Conservation (phyloP, 805 yeast species). For the Ogataea henricii region DNA sequence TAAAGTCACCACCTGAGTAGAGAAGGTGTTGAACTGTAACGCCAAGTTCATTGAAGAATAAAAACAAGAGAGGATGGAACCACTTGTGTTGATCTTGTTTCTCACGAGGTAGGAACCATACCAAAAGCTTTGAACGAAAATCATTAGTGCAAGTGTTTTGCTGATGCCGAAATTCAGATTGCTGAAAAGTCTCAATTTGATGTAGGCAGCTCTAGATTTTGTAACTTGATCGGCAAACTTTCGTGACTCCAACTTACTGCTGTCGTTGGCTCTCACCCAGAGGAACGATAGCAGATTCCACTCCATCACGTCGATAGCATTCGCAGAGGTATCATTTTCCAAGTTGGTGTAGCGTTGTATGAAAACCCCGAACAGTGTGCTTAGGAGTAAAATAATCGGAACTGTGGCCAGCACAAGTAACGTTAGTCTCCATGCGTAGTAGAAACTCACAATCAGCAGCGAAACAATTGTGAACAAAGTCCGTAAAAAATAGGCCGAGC, state of each 20-base stretch:
- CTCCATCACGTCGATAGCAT: conserved; percentile 60
- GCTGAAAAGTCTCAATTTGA: conserved; percentile 47
- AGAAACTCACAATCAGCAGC: conserved; percentile 63
- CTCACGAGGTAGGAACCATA: conserved; percentile 75
- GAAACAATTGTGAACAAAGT: conserved; percentile 55
- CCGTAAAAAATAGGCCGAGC: conserved; percentile 58
- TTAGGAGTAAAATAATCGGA: conserved; percentile 61
- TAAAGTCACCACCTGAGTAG: conserved; percentile 59
- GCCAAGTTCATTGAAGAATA: conserved; percentile 79
- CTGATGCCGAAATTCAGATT: conserved; percentile 58
- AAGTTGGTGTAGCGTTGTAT: conserved; percentile 49
- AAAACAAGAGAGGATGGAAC: conserved; percentile 78
- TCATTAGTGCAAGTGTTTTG: conserved; percentile 58
- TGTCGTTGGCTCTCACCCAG: conserved; percentile 62
- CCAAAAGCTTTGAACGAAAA: conserved; percentile 93
- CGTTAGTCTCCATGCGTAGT: conserved; percentile 84
- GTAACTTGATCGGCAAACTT: conserved; percentile 40
- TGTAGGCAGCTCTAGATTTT: conserved; percentile 41
- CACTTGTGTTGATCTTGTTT: conserved; percentile 50
- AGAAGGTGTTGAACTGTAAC: conserved; percentile 52
- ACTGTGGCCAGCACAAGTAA: conserved; percentile 71
- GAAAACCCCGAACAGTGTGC: conserved; percentile 50
- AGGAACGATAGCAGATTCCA: conserved; percentile 68
- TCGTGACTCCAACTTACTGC: conserved; percentile 52
- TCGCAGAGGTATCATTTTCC: conserved; percentile 60